Conservation (phyloP, 2,329 filamentous ascomycete genomes). For the Monascus ruber region DNA sequence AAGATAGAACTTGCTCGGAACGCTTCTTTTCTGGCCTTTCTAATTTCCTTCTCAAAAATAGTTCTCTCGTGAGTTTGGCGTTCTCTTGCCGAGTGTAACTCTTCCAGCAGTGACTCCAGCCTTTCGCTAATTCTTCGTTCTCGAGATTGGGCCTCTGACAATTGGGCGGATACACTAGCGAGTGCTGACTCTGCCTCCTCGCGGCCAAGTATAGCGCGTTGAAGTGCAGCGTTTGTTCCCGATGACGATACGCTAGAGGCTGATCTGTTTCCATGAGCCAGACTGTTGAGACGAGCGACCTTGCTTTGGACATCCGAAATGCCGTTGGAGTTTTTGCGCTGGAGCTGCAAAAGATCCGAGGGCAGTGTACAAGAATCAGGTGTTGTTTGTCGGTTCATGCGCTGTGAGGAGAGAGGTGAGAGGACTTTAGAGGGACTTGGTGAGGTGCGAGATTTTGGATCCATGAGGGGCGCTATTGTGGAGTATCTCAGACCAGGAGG, state of each 20-base stretch:
- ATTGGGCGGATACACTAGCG: constrained; percentile 20
- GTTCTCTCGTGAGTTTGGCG: constrained; percentile 36
- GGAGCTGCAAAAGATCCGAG: constrained; percentile 22
- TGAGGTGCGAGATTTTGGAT: constrained; percentile 22
- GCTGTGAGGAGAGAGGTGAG: constrained; percentile 36
- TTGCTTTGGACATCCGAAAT: constrained; percentile 37
- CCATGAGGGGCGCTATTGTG: constrained; percentile 16
- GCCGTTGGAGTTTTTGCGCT: constrained; percentile 25
- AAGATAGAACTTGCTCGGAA: constrained; percentile 45
- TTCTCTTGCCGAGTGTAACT: constrained; percentile 41
- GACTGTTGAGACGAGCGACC: constrained; percentile 37
- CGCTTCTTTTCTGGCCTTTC: constrained; percentile 45
- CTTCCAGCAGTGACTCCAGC: constrained; percentile 38
- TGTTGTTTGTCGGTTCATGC: constrained; percentile 37
- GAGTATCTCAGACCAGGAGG: background rate
- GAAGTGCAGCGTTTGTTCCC: constrained; percentile 33
- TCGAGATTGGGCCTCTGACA: constrained; percentile 32
- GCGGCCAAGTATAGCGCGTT: constrained; percentile 33
- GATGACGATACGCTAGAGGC: constrained; percentile 18
- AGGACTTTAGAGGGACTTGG: constrained; percentile 27
- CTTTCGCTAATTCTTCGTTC: constrained; percentile 35
- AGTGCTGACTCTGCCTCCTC: constrained; percentile 35
- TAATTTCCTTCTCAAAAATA: constrained; percentile 47
- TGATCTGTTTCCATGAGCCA: constrained; percentile 27
- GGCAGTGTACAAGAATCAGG: constrained; percentile 29